phyloP scores from a whole-genome alignment of 1,284 basidiomycete genomes.

The Mycosarcoma maydis region DNA sequence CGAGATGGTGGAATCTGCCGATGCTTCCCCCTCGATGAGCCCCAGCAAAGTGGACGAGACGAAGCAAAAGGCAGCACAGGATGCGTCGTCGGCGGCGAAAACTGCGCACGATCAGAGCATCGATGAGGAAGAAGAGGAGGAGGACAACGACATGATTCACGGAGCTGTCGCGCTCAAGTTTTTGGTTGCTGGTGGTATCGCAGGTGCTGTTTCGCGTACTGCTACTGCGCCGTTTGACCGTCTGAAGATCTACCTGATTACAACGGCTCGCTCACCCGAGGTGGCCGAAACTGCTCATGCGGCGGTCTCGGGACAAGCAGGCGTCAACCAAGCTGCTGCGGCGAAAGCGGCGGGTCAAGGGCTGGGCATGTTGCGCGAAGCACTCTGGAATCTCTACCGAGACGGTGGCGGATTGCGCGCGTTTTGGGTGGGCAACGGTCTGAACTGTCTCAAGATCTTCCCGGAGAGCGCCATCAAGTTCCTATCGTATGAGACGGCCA shows the following conservation, averaged over 20 bases:
- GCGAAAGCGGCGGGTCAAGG: constrained; percentile 47
- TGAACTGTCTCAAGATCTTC: constrained; percentile 87
- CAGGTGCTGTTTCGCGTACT: constrained; percentile 93
- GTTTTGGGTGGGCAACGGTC: constrained; percentile 84
- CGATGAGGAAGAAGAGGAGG: constrained; percentile 72
- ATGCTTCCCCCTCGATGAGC: not conserved
- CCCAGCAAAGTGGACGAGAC: constrained; percentile 8
- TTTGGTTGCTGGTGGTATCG: constrained; percentile 90
- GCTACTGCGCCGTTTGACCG: constrained; percentile 98
- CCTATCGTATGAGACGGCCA: constrained; percentile 92
- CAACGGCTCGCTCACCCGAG: constrained; percentile 69
- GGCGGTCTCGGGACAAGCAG: constrained; percentile 15
- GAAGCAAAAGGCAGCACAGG: constrained; percentile 30
- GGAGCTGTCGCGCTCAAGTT: constrained; percentile 84
- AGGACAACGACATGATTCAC: constrained; percentile 73
- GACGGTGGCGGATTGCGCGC: constrained; percentile 81
- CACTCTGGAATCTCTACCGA: constrained; percentile 80
- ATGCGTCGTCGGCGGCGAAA: constrained; percentile 23
- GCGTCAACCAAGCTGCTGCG: constrained; percentile 13
- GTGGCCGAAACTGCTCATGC: constrained; percentile 25
- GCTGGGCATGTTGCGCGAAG: constrained; percentile 75
- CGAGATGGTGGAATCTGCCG: constrained; percentile 4
- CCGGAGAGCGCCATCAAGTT: constrained; percentile 92
- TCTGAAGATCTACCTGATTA: constrained; percentile 96
- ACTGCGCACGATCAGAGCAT: constrained; percentile 5